These are phyloP conservation scores for Alternaria postmessia DNA, from an alignment of 2,329 filamentous ascomycete species.

Conservation along the genomic window DNA sequence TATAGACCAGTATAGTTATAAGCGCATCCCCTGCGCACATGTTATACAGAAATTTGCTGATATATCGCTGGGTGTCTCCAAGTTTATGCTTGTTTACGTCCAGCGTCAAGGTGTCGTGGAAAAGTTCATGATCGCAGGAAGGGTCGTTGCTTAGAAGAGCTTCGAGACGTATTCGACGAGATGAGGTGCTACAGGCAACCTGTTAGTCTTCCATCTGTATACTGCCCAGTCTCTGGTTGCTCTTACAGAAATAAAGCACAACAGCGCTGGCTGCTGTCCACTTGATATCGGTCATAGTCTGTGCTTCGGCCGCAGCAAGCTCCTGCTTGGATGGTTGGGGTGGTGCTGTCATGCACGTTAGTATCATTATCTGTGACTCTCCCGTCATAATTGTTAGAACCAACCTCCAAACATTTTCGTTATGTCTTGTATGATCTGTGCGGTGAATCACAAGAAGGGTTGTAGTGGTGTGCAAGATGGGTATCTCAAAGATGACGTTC, in stretches of 20 bases:
- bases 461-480: constrained; percentile 13
- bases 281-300: constrained; percentile 73
- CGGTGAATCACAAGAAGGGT: not conserved
- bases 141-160: constrained; percentile 52
- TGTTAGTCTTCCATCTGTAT: not conserved
- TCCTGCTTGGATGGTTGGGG: constrained; percentile 75
- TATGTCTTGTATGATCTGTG: not conserved
- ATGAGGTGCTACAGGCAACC: constrained; percentile 58
- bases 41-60: constrained; percentile 6
- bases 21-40: constrained; percentile 10
- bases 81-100: not conserved
- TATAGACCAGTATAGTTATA: constrained; percentile 9
- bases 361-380: not conserved
- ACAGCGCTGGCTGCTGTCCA: constrained; percentile 71
- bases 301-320: constrained; percentile 68
- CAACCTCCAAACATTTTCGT: constrained; percentile 64
- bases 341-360: constrained; percentile 61
- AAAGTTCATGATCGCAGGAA: not conserved
- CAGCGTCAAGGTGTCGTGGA: not conserved
- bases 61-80: not conserved
- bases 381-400: not conserved
- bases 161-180: constrained; percentile 63
- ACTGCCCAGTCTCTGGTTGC: not conserved
- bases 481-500: constrained; percentile 12
- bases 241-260: constrained; percentile 79